Conservation (phyloP, 2,329 filamentous ascomycete species). For the Hymenotorrendiella dingleyae region DNA sequence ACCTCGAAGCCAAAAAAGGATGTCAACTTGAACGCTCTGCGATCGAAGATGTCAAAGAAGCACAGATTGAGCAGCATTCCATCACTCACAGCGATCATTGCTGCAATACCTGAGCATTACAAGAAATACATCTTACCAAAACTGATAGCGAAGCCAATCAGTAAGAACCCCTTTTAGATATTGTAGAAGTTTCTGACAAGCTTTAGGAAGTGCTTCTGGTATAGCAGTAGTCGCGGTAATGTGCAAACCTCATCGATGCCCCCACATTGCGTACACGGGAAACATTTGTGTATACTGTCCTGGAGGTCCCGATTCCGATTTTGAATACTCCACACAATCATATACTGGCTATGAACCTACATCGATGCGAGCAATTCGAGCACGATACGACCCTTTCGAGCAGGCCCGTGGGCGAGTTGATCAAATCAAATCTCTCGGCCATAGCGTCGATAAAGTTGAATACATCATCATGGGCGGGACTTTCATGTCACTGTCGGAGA, state of each 20-base stretch:
- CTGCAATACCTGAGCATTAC: conserved; percentile 97
- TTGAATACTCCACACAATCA: conserved; percentile 98
- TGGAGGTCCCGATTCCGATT: conserved; percentile 94
- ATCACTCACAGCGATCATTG: conserved; percentile 92
- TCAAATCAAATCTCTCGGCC: conserved; percentile 89
- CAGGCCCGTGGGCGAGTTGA: conserved; percentile 94
- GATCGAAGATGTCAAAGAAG: conserved; percentile 86
- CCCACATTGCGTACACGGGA: conserved; percentile 95
- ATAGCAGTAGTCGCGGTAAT: conserved; percentile 98
- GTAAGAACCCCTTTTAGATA: conserved; percentile 43
- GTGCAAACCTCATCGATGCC: conserved; percentile 98
- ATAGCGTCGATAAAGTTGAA: conserved; percentile 98
- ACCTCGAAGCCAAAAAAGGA: conserved; percentile 70
- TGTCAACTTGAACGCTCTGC: conserved; percentile 85
- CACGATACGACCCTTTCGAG: conserved; percentile 95
- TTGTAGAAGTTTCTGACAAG: conserved; percentile 8
- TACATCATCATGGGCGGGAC: conserved; percentile 99
- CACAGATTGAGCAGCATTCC: conserved; percentile 84
- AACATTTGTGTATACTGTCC: conserved; percentile 99
- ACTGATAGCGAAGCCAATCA: conserved; percentile 92
- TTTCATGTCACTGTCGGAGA: conserved; percentile 91
- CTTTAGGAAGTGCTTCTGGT: conserved; percentile 80
- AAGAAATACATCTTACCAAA: conserved; percentile 98
- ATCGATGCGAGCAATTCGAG: conserved; percentile 95
- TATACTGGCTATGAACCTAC: conserved; percentile 99